phyloP scores from a whole-genome alignment of 208 protist genomes.

The Leishmania major region DNA sequence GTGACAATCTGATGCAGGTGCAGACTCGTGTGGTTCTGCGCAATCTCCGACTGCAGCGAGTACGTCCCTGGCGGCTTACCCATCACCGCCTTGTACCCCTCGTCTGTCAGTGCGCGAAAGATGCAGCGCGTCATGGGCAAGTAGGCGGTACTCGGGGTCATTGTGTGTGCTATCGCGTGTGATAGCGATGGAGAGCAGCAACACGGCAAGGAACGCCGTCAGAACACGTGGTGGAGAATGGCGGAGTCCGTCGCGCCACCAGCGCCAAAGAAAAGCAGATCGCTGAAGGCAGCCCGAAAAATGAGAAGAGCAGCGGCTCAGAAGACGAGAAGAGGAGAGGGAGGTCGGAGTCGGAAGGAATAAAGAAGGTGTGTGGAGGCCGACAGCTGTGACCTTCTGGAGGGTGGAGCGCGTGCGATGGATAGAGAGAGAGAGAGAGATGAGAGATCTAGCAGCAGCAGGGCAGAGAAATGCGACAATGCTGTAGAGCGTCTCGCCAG shows the following conservation, averaged over 20 bases:
- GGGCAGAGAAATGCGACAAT: background rate
- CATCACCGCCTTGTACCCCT: conserved; percentile 54
- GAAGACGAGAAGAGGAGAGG: background rate
- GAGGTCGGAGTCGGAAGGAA: background rate
- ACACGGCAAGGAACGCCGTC: background rate
- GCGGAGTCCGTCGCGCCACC: background rate
- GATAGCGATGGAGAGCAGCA: background rate
- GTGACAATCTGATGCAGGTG: conserved; percentile 40
- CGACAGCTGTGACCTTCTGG: background rate
- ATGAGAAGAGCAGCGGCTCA: background rate
- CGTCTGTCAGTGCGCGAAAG: conserved; percentile 44
- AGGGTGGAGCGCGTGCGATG: background rate
- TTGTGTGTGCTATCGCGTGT: background rate
- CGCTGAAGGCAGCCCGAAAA: background rate
- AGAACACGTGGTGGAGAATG: background rate
- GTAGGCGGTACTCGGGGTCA: background rate
- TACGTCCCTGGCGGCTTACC: conserved; percentile 36
- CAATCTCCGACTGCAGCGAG: conserved; percentile 47
- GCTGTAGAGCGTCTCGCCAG: background rate
- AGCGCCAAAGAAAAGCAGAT: background rate
- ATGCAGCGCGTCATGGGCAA: conserved; percentile 57
- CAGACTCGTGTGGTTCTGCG: conserved; percentile 25
- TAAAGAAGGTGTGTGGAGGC: background rate
- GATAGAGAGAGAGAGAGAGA: background rate
- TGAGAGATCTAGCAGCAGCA: background rate